These are phyloP conservation scores for Danielia reshetovae DNA, from an alignment of 805 yeast species.

Conservation along the genomic window DNA sequence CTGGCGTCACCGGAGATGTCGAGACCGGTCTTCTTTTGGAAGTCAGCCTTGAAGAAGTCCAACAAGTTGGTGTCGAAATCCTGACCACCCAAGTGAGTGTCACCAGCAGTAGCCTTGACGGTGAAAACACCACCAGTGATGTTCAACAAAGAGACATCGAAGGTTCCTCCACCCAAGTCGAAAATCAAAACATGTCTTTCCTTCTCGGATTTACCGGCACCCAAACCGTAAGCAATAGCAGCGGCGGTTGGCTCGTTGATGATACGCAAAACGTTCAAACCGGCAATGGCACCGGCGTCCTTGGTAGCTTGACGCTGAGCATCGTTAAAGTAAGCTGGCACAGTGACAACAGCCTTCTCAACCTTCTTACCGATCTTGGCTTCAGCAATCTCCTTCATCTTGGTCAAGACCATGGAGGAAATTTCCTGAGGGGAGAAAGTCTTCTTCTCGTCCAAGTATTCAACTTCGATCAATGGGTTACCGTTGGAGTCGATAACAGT, in stretches of 20 bases:
- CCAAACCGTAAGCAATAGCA: slow-evolving; percentile 35
- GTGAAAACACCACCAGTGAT: slow-evolving; percentile 96
- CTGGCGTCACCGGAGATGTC: slow-evolving; percentile 46
- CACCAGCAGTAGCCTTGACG: slow-evolving; percentile 82
- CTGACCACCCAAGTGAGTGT: slow-evolving; percentile 51
- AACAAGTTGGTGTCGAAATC: slow-evolving; percentile 50
- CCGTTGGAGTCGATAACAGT: slow-evolving; percentile 42
- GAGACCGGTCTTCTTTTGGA: slow-evolving; percentile 44
- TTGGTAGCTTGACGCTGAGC: slow-evolving; percentile 51
- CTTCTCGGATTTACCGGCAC: slow-evolving; percentile 34
- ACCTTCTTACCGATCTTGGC: slow-evolving; percentile 80
- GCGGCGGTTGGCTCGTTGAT: slow-evolving; percentile 59
- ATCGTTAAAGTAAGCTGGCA: slow-evolving; percentile 49
- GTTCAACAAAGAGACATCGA: slow-evolving; percentile 88
- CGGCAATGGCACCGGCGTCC: slow-evolving; percentile 51
- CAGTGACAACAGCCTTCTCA: slow-evolving; percentile 47
- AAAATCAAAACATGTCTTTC: slow-evolving; percentile 76
- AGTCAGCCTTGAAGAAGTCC: slow-evolving; percentile 44
- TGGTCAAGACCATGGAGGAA: slow-evolving; percentile 47
- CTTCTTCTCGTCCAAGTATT: slow-evolving; percentile 45
- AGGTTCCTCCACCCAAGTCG: slow-evolving; percentile 98
- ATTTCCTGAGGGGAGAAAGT: slow-evolving; percentile 47
- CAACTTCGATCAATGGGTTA: slow-evolving; percentile 45
- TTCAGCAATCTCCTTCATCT: slow-evolving; percentile 75
- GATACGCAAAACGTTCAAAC: slow-evolving; percentile 46